Evolutionary conservation across 352 stramenopile species (phyloP).

Genomic region (Phytophthora pseudosyringae): DNA sequence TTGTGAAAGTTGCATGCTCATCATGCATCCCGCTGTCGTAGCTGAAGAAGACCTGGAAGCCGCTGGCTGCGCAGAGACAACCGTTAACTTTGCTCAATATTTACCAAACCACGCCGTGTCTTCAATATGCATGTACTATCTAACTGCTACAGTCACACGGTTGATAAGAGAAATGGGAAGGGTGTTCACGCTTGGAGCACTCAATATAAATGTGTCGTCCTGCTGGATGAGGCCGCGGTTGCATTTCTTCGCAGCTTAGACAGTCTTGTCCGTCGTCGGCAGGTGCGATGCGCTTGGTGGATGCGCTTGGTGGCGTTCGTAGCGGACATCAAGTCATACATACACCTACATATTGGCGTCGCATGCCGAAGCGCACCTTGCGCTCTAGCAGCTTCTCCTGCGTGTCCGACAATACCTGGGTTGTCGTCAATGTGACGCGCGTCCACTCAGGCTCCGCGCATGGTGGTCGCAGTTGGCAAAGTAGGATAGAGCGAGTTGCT

Average conservation of each 20-base stretch:
- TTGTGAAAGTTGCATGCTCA: no score
- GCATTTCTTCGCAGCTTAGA: neutral
- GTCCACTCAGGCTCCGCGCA: conserved; percentile 47
- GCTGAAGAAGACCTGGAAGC: no score
- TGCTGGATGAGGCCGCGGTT: neutral
- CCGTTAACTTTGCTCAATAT: neutral
- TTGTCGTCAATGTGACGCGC: conserved; percentile 52
- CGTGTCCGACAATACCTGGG: conserved; percentile 57
- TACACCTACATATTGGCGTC: conserved; percentile 37
- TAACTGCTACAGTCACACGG: neutral
- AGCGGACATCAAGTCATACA: conserved; percentile 40
- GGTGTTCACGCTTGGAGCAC: neutral
- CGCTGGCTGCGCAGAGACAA: no score
- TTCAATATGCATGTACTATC: no score
- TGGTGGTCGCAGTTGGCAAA: conserved; percentile 56
- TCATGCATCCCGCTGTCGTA: no score
- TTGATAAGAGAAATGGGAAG: neutral
- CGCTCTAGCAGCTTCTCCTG: conserved; percentile 54
- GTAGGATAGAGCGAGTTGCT: conserved; percentile 38
- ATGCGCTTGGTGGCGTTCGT: conserved; percentile 54
- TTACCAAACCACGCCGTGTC: neutral
- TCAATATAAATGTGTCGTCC: neutral
- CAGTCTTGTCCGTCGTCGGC: neutral
- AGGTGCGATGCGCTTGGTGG: neutral
- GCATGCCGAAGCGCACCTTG: conserved; percentile 42